Conservation (phyloP, 2,329 filamentous ascomycete genomes). For the Calonectria honghensis region DNA sequence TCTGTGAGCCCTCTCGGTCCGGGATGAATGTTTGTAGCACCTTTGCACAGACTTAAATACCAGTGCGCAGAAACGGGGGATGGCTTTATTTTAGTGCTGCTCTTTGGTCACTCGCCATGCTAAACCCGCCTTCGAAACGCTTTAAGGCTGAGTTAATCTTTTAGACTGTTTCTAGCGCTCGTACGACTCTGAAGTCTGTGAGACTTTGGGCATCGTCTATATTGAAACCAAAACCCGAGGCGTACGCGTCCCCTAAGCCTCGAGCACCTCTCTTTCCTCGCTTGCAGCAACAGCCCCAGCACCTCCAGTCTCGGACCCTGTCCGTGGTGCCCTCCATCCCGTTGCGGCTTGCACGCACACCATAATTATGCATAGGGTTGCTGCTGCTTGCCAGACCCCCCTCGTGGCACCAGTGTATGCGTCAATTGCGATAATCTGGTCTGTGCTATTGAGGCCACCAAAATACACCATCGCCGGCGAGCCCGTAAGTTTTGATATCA, state of each 20-base stretch:
- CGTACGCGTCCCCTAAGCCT: slow-evolving; percentile 46
- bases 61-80: slow-evolving; percentile 8
- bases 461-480: slow-evolving; percentile 71
- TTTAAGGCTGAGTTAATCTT: slow-evolving; percentile 18
- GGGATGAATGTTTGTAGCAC: background rate
- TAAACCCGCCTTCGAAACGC: slow-evolving; percentile 4
- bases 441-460: slow-evolving; percentile 62
- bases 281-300: slow-evolving; percentile 49
- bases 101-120: background rate
- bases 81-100: background rate
- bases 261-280: slow-evolving; percentile 59
- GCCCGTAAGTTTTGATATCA: slow-evolving; percentile 70
- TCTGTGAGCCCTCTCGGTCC: background rate
- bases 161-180: slow-evolving; percentile 7
- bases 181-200: slow-evolving; percentile 18
- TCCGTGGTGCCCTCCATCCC: slow-evolving; percentile 71
- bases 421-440: slow-evolving; percentile 66
- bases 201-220: background rate
- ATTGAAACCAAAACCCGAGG: background rate
- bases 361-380: slow-evolving; percentile 65
- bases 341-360: slow-evolving; percentile 69
- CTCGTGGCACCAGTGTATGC: slow-evolving; percentile 68
- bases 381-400: slow-evolving; percentile 69
- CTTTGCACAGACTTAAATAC: slow-evolving; percentile 23
- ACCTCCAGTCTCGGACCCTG: slow-evolving; percentile 68